Percentiles rank a stretch among this genome's conserved stretches.
Conservation (phyloP, 139 green algal genomes). For the Limnomonas spitsbergensis region DNA sequence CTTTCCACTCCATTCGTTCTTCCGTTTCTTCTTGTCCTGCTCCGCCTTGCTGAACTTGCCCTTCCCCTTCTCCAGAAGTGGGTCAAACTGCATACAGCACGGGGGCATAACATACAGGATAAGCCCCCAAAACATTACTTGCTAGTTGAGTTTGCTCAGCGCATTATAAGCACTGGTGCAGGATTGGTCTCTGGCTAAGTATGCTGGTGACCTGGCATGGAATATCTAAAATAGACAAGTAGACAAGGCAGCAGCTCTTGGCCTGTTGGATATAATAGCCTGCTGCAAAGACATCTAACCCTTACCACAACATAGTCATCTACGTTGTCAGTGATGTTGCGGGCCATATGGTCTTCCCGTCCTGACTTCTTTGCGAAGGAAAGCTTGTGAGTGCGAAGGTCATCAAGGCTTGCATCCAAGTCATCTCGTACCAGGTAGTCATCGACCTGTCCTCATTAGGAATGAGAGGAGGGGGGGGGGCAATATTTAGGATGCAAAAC, state of each 20-base stretch:
- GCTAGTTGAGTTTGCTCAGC: not conserved
- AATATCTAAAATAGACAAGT: no score
- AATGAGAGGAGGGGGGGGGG: no score
- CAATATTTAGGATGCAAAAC: no score
- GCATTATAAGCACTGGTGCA: not conserved
- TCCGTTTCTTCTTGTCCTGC: slow-evolving; percentile 58
- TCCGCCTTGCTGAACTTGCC: slow-evolving; percentile 70
- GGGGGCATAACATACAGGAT: slow-evolving; percentile 9
- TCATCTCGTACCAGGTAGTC: slow-evolving; percentile 20
- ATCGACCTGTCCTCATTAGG: no score
- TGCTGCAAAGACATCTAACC: no score
- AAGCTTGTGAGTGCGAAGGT: slow-evolving; percentile 7
- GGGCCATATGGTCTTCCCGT: slow-evolving; percentile 1
- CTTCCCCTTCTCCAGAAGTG: slow-evolving; percentile 72
- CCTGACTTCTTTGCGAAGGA: not conserved
- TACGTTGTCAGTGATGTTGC: slow-evolving; percentile 6
- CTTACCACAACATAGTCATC: slow-evolving; percentile 17
- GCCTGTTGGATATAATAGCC: no score
- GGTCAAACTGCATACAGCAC: slow-evolving; percentile 60
- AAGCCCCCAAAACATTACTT: no score
- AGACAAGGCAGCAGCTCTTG: no score
- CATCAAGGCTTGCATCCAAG: slow-evolving; percentile 16
- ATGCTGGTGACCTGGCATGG: no score
- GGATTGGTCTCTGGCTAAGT: no score
- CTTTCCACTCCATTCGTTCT: slow-evolving; percentile 51